phyloP scores from a whole-genome alignment of 2,329 filamentous ascomycete genomes.

The Pezicula neosporulosa region DNA sequence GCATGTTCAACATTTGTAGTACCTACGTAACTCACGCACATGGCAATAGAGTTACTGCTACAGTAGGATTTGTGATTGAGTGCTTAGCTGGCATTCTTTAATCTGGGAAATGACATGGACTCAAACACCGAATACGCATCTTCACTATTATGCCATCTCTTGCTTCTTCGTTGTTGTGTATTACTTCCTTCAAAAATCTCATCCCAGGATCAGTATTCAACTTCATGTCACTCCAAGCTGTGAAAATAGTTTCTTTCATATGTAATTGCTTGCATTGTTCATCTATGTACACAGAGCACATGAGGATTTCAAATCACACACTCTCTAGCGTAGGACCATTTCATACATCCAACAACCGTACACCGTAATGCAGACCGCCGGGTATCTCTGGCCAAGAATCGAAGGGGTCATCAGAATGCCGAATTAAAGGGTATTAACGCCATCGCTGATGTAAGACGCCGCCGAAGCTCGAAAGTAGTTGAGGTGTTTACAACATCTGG shows the following conservation, averaged over 20 bases:
- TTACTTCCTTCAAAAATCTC: neutral
- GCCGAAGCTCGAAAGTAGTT: constrained; percentile 15
- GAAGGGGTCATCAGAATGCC: constrained; percentile 16
- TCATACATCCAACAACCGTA: constrained; percentile 10
- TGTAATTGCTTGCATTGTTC: constrained; percentile 13
- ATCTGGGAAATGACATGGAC: too few relatives aligned
- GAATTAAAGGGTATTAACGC: constrained; percentile 21
- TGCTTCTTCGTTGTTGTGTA: too few relatives aligned
- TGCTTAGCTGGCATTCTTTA: too few relatives aligned
- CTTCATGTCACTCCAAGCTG: neutral
- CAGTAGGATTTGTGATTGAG: too few relatives aligned
- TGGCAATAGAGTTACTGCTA: too few relatives aligned
- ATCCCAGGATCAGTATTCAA: neutral
- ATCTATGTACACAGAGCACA: constrained; percentile 22
- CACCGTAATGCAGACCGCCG: constrained; percentile 15
- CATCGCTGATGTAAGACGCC: constrained; percentile 14
- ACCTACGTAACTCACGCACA: too few relatives aligned
- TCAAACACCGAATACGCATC: too few relatives aligned
- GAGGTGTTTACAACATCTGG: constrained; percentile 25
- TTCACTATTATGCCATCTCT: too few relatives aligned
- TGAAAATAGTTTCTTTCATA: neutral
- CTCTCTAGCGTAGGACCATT: constrained; percentile 14
- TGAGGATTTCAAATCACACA: constrained; percentile 20
- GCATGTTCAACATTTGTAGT: too few relatives aligned
- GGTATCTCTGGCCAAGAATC: constrained; percentile 19